Base-by-base conservation (phyloP, 805 yeast species). In the Schwanniomyces yamadae region DNA sequence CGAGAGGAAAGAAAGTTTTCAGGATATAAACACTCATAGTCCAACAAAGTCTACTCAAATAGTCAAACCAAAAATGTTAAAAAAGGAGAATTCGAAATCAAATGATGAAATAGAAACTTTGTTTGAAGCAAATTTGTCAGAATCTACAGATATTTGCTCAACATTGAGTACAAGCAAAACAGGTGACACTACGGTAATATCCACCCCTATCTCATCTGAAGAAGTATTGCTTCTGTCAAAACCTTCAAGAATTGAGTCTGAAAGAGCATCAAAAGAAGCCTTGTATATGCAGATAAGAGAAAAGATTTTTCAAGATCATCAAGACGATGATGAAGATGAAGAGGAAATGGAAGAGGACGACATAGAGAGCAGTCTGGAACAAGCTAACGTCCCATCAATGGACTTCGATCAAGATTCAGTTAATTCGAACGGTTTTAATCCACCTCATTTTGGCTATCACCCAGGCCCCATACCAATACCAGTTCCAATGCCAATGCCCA, bases 201-300 rank as follows among this genome's bases (percentile, higher is more conserved):
- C 34, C n/a, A 31, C 27, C 6, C 26, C 34, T 6, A 31, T 9
- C 17, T 23, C 34, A 9, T 22, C 27, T n/a, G 34, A 15, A n/a
- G 34, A 31, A 10, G 22, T 14, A n/a, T 15, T 16, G 8, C 12
- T 14, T 7, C 23, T 12, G 8, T 22, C 34, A 5, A 22, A 33
- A n/a, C 37, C 45, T 8, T 39, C 54, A 6, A 66, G 50, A 26
- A 53, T 55, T 3, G 57, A 54, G 37, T 33, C 40, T 20, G 69
- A 58, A 24, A 41, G 69, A 31, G 64, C 55, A 1, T 45, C 55
- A 10, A 57, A 53, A 33, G 59, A 63, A 29, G 71, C 66, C 10
- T 52, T 63, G 21, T 69, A 69, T 41, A 55, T 52, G 41, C 61
- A 61, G 41, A 60, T 68, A 8, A 48, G 73, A 21, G 66, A 61